Percentiles rank a stretch among this genome's conserved stretches.
These are phyloP conservation scores for Corchorus olitorius DNA, from an alignment of 345 rosid genomes.

Conservation along the genomic window DNA sequence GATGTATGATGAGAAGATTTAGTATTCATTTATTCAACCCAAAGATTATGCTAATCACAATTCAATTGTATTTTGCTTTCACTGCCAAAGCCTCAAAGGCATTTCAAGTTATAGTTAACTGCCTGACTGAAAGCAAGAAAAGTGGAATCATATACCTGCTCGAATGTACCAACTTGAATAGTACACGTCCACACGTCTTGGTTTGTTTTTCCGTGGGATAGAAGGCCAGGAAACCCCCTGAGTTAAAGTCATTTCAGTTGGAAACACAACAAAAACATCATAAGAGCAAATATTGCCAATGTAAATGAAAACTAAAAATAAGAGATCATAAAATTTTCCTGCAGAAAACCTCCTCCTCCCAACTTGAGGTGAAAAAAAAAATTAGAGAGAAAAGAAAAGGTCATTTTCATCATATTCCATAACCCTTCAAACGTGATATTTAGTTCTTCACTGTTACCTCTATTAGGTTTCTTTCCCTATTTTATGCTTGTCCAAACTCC, in stretches of 20 bases:
- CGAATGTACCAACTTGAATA: conserved; percentile 86
- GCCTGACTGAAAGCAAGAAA: background rate
- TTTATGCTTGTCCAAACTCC: background rate
- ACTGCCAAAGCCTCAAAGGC: background rate
- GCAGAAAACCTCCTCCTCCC: background rate
- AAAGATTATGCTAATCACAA: background rate
- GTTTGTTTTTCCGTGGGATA: conserved; percentile 54
- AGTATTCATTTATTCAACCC: conserved; percentile 6
- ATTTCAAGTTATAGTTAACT: background rate
- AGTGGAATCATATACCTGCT: conserved; percentile 47
- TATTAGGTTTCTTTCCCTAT: background rate
- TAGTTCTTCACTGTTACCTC: background rate
- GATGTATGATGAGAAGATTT: conserved; percentile 3
- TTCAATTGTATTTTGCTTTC: background rate
- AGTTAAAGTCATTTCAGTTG: conserved; percentile 22
- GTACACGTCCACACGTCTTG: conserved; percentile 68
- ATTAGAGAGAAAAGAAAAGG: background rate
- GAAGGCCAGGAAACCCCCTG: conserved; percentile 67
- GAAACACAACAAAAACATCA: conserved; percentile 3
- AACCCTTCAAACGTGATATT: background rate
- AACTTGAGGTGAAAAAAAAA: background rate
- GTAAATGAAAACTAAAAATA: background rate
- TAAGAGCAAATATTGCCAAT: conserved; percentile 1
- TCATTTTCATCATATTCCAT: background rate
- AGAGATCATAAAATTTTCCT: background rate